Evolutionary conservation across 768 basidiomycete species (phyloP).

Genomic region (Lyophyllum semitale): DNA sequence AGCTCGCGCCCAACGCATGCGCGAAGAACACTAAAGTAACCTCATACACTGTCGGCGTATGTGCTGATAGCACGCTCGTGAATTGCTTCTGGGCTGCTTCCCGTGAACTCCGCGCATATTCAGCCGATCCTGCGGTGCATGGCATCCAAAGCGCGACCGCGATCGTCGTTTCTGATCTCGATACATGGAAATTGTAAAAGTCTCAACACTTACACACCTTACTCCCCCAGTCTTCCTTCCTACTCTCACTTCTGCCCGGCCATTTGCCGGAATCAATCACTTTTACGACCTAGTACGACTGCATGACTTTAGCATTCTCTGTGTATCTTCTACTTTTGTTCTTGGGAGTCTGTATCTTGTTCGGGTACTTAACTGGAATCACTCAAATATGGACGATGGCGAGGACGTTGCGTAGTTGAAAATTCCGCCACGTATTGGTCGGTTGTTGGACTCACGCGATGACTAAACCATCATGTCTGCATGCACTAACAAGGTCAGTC

Average conservation of each 20-base stretch:
- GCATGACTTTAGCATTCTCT: background rate
- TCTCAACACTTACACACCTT: background rate
- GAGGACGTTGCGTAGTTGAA: too few relatives aligned
- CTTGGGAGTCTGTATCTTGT: background rate
- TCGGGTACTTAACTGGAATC: too few relatives aligned
- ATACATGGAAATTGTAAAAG: constrained; percentile 16
- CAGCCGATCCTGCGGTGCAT: constrained; percentile 10
- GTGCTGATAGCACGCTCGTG: constrained; percentile 6
- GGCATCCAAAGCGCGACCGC: constrained; percentile 14
- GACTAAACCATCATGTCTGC: too few relatives aligned
- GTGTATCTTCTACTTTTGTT: background rate
- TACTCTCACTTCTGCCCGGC: too few relatives aligned
- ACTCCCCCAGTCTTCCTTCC: too few relatives aligned
- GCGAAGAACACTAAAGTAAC: constrained; percentile 1
- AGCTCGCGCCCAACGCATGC: constrained; percentile 14
- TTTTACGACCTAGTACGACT: constrained; percentile 2
- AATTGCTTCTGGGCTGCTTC: constrained; percentile 13
- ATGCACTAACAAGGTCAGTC: too few relatives aligned
- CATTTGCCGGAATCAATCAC: background rate
- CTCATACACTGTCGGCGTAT: constrained; percentile 16
- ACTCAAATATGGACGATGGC: too few relatives aligned
- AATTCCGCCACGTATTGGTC: too few relatives aligned
- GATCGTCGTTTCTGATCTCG: constrained; percentile 16
- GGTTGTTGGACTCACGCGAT: too few relatives aligned
- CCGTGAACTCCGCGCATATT: constrained; percentile 16